These are phyloP conservation scores for Alectoria sarmentosa DNA, from an alignment of 495 filamentous ascomycete species.

Conservation along the genomic window DNA sequence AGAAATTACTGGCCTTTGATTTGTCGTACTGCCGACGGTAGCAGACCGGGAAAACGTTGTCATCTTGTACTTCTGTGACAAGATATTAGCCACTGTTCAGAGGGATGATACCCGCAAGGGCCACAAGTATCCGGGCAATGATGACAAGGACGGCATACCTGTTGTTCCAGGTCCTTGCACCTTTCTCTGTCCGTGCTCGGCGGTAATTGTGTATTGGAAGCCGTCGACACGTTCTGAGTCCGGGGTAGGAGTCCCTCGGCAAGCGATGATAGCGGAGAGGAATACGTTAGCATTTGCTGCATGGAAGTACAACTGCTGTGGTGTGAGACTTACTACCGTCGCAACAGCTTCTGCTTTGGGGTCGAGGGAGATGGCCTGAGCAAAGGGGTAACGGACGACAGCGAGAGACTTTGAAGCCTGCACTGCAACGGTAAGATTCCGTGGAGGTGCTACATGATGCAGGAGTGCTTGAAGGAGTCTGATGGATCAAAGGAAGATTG, in stretches of 20 bases:
- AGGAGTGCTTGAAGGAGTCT: not conserved
- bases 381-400: not conserved
- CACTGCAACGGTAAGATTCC: not conserved
- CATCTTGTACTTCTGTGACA: not conserved
- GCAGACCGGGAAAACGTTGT: too few species aligned
- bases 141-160: constrained; percentile 6
- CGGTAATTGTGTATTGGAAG: not conserved
- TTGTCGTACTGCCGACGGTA: not conserved
- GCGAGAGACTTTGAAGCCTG: not conserved
- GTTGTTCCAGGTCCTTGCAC: not conserved
- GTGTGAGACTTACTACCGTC: not conserved
- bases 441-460: not conserved
- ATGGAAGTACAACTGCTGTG: not conserved
- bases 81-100: not conserved
- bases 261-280: not conserved
- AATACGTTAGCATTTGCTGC: not conserved
- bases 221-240: not conserved
- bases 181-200: not conserved
- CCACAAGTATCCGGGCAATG: not conserved
- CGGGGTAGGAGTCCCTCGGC: not conserved
- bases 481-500: not conserved
- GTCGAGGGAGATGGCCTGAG: not conserved
- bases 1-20: not conserved
- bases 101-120: not conserved
- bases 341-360: not conserved